A percentile compares a stretch with the other conserved stretches of the same genome.
Evolutionary conservation across 164 flowering plant species (phyloP).

Genomic region (Tinospora cordifolia): DNA sequence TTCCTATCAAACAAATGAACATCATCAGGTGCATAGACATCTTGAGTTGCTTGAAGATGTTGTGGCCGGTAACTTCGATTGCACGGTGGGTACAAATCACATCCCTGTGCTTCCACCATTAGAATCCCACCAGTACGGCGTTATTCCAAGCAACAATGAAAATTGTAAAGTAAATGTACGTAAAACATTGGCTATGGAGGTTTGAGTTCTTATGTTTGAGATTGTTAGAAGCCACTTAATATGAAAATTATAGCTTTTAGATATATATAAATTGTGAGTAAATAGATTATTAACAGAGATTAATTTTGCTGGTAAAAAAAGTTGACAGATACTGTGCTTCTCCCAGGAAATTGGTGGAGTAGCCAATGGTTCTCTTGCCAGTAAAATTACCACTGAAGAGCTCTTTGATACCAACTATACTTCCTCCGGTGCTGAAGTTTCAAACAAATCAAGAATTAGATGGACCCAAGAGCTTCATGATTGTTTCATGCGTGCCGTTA

Average conservation of each 20-base stretch:
- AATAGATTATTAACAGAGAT: too few species aligned
- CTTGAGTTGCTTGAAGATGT: conserved; percentile 14
- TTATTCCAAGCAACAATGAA: conserved; percentile 5
- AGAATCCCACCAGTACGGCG: conserved; percentile 5
- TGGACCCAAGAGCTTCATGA: conserved; percentile 12
- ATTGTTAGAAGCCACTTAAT: background rate
- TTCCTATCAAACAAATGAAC: background rate
- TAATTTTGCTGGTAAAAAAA: background rate
- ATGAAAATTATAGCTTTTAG: background rate
- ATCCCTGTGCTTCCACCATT: conserved; percentile 10
- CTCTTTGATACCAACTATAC: conserved; percentile 10
- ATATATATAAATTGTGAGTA: too few species aligned
- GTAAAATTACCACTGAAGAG: conserved; percentile 4
- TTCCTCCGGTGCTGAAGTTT: conserved; percentile 1
- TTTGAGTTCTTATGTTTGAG: background rate
- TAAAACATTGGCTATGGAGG: background rate
- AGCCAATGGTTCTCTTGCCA: background rate
- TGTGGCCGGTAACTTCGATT: conserved; percentile 8
- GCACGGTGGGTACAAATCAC: background rate
- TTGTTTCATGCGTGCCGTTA: conserved; percentile 5
- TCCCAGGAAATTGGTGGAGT: conserved; percentile 13
- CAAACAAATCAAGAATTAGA: conserved; percentile 7
- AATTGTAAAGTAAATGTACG: conserved; percentile 16
- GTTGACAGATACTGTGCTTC: background rate
- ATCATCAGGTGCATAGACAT: conserved; percentile 1